Evolutionary conservation across 768 basidiomycete species (phyloP).

Genomic region (Tubosaeta sp.): DNA sequence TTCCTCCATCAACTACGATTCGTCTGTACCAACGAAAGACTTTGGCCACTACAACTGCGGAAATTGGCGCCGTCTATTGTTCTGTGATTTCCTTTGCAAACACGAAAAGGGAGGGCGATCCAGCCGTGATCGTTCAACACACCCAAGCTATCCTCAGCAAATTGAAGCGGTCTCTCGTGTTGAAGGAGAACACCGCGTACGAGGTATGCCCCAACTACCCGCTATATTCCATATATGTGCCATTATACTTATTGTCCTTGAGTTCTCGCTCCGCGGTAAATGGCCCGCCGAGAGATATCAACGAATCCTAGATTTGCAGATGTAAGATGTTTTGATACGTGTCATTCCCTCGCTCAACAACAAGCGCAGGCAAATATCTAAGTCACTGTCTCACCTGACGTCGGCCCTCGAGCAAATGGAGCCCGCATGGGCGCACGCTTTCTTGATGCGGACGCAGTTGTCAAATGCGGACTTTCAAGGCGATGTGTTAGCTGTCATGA

Average conservation of each 20-base stretch:
- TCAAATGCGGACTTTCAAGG: conserved; percentile 80
- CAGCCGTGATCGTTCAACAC: conserved; percentile 54
- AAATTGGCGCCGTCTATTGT: conserved; percentile 72
- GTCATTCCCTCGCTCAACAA: conserved; percentile 1
- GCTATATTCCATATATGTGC: background rate
- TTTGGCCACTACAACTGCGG: conserved; percentile 61
- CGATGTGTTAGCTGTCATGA: conserved; percentile 78
- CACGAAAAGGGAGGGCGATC: conserved; percentile 45
- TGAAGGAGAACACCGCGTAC: conserved; percentile 59
- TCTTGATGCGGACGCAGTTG: conserved; percentile 70
- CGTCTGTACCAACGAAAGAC: conserved; percentile 68
- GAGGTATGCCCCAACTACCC: conserved; percentile 40
- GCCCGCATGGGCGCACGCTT: conserved; percentile 71
- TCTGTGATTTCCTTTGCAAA: conserved; percentile 71
- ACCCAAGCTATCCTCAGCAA: conserved; percentile 72
- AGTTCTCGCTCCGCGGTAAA: conserved; percentile 72
- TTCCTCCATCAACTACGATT: conserved; percentile 68
- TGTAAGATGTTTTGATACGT: conserved; percentile 38
- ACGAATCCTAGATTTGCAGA: conserved; percentile 59
- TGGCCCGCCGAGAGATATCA: conserved; percentile 81
- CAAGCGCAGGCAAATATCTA: conserved; percentile 55
- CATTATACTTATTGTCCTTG: background rate
- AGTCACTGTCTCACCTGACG: conserved; percentile 67
- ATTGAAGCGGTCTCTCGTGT: conserved; percentile 53
- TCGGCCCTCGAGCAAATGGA: conserved; percentile 71